Percentiles rank a stretch among this genome's conserved stretches.
Evolutionary conservation across 768 basidiomycete species (phyloP).

Genomic region (Coprinopsis cinerea): DNA sequence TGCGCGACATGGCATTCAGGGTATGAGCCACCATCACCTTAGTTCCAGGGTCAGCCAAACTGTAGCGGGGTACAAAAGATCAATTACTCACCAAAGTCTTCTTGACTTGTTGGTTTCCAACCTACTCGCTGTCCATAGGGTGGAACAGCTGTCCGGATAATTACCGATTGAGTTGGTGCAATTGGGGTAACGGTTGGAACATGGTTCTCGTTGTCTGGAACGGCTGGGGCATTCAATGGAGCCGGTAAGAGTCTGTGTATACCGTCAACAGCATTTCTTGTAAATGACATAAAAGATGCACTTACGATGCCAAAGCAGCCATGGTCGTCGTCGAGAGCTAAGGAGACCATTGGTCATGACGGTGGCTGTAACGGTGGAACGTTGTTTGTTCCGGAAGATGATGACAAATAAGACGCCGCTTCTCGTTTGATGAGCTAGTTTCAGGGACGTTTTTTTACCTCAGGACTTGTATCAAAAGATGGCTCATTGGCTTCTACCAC

Average conservation of each 20-base stretch:
- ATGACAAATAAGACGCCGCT: slow-evolving; percentile 7
- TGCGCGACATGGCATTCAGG: slow-evolving; percentile 97
- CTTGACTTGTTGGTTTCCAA: slow-evolving; percentile 80
- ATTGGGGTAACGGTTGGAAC: slow-evolving; percentile 21
- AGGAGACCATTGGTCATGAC: slow-evolving; percentile 6
- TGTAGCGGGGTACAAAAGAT: slow-evolving; percentile 1
- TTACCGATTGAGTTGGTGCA: slow-evolving; percentile 33
- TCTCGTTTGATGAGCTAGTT: too few relatives aligned
- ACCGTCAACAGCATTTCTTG: slow-evolving; percentile 7
- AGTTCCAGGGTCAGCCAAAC: slow-evolving; percentile 7
- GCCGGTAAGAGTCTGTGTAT: slow-evolving; percentile 59
- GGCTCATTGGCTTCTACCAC: too few relatives aligned
- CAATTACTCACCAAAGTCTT: slow-evolving; percentile 69
- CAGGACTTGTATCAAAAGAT: too few relatives aligned
- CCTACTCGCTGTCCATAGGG: slow-evolving; percentile 80
- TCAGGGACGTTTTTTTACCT: too few relatives aligned
- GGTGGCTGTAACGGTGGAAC: slow-evolving; percentile 3
- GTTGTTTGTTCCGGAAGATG: slow-evolving; percentile 19
- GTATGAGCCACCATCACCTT: slow-evolving; percentile 81
- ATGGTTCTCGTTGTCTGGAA: slow-evolving; percentile 62
- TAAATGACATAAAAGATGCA: slow-evolving; percentile 15
- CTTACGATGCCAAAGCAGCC: slow-evolving; percentile 73
- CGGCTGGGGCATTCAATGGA: slow-evolving; percentile 48
- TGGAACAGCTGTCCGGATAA: slow-evolving; percentile 55
- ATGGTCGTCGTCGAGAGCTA: slow-evolving; percentile 16